These are phyloP conservation scores for Nakaseomyces delphensis DNA, from an alignment of 1,139 yeast species.

Conservation along the genomic window DNA sequence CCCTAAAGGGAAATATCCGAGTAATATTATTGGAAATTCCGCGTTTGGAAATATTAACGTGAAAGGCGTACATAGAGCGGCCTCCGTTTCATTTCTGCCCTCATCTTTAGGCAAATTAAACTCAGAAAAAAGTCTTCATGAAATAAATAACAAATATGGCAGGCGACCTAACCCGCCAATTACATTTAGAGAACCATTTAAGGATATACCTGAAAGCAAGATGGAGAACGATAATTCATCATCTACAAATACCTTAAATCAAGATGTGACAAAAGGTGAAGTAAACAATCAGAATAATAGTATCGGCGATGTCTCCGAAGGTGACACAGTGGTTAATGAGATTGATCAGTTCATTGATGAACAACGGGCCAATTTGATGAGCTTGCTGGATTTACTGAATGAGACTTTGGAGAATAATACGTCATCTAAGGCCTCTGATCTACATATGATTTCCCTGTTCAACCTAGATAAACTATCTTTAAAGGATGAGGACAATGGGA, in stretches of 20 bases:
- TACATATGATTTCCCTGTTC: conserved; percentile 29
- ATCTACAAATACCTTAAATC: background rate
- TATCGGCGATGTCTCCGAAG: conserved; percentile 8
- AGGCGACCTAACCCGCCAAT: conserved; percentile 3
- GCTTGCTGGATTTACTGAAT: conserved; percentile 26
- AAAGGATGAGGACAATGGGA: conserved; percentile 33
- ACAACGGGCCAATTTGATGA: conserved; percentile 24
- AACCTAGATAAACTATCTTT: conserved; percentile 37
- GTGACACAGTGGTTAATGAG: conserved; percentile 3
- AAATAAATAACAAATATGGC: conserved; percentile 5
- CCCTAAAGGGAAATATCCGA: conserved; percentile 5
- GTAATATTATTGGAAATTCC: background rate
- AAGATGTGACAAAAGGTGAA: conserved; percentile 4
- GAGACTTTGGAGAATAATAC: conserved; percentile 33
- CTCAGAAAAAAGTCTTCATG: background rate
- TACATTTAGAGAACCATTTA: conserved; percentile 11
- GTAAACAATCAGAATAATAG: conserved; percentile 7
- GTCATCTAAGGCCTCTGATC: conserved; percentile 31
- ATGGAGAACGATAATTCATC: background rate
- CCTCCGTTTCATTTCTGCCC: conserved; percentile 13
- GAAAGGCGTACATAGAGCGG: conserved; percentile 12
- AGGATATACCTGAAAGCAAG: background rate
- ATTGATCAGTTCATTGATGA: conserved; percentile 12
- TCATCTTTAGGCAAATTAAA: conserved; percentile 4
- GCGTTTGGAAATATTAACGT: conserved; percentile 1